phyloP scores from a whole-genome alignment of 2,329 filamentous ascomycete species.

The Geosmithia morbida region DNA sequence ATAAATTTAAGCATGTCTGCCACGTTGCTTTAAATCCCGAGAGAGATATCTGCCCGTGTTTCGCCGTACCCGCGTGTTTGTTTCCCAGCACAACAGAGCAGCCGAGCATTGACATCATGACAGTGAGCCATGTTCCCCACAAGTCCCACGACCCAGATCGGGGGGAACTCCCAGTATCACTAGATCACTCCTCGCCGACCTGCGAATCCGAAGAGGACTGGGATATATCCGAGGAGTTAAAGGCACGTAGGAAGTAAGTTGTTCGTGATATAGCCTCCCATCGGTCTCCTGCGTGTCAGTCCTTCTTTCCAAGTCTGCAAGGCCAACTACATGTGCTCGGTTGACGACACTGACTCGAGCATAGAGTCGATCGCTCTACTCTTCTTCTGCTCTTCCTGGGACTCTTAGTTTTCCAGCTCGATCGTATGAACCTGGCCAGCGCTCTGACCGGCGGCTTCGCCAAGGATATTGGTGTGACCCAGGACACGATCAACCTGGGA shows the following conservation, averaged over 20 bases:
- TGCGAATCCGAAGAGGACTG: neutral
- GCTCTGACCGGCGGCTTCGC: constrained; percentile 30
- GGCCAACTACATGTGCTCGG: too few species aligned
- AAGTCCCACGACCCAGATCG: neutral
- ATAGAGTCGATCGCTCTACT: constrained; percentile 6
- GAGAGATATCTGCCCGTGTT: too few species aligned
- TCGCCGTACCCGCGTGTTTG: too few species aligned
- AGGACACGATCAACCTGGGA: constrained; percentile 31
- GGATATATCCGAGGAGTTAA: constrained; percentile 9
- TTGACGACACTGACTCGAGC: constrained; percentile 10
- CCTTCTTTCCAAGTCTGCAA: neutral
- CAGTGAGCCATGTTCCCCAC: neutral
- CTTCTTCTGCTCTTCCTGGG: constrained; percentile 7
- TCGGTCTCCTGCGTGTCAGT: too few species aligned
- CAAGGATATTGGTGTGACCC: constrained; percentile 27
- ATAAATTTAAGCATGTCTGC: neutral
- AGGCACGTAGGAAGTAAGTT: constrained; percentile 22
- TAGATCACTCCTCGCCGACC: neutral
- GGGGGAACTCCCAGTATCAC: neutral
- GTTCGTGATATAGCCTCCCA: neutral
- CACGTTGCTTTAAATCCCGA: too few species aligned
- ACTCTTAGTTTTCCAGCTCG: constrained; percentile 12
- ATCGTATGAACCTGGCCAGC: constrained; percentile 21
- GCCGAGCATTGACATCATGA: neutral
- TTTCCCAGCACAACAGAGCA: too few species aligned